Conservation (phyloP, 2,329 filamentous ascomycete species). For the Amylocarpus encephaloides region DNA sequence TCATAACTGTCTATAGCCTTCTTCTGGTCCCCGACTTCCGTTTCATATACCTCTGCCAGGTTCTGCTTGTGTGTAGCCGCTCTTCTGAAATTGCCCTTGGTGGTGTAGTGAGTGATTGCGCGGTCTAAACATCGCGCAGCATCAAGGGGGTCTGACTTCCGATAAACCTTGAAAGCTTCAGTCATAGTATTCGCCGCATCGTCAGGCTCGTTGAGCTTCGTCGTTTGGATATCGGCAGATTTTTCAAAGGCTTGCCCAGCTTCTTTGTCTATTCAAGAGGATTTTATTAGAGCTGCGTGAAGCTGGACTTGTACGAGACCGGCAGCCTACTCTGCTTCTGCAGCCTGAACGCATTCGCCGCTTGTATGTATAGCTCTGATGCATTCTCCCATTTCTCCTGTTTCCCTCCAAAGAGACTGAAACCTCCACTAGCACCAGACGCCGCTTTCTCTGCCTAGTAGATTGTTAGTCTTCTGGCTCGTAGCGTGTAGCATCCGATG, state of each 20-base stretch:
- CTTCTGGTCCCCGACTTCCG: conserved; percentile 70
- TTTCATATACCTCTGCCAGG: conserved; percentile 78
- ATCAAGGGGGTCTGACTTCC: conserved; percentile 75
- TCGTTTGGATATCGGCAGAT: conserved; percentile 72
- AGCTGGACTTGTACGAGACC: background rate
- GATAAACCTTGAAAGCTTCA: conserved; percentile 94
- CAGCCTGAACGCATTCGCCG: conserved; percentile 86
- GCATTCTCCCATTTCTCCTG: conserved; percentile 88
- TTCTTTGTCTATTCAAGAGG: conserved; percentile 58
- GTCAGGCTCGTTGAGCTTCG: conserved; percentile 82
- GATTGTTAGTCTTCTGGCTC: conserved; percentile 19
- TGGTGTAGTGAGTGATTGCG: conserved; percentile 79
- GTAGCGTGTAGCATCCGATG: conserved; percentile 21
- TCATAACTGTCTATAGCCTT: conserved; percentile 79
- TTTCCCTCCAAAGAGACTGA: conserved; percentile 81
- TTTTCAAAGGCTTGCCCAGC: conserved; percentile 82
- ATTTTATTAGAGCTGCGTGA: conserved; percentile 7
- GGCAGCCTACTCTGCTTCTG: conserved; percentile 67
- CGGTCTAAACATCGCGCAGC: conserved; percentile 73
- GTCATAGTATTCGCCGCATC: conserved; percentile 83
- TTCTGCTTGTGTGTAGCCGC: conserved; percentile 89
- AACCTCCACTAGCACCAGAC: conserved; percentile 68
- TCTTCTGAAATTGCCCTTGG: conserved; percentile 83
- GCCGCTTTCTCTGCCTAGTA: conserved; percentile 78
- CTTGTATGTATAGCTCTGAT: conserved; percentile 79